Evolutionary conservation across 1,284 basidiomycete genomes (phyloP).

Genomic region (Trichosporon asahii): DNA sequence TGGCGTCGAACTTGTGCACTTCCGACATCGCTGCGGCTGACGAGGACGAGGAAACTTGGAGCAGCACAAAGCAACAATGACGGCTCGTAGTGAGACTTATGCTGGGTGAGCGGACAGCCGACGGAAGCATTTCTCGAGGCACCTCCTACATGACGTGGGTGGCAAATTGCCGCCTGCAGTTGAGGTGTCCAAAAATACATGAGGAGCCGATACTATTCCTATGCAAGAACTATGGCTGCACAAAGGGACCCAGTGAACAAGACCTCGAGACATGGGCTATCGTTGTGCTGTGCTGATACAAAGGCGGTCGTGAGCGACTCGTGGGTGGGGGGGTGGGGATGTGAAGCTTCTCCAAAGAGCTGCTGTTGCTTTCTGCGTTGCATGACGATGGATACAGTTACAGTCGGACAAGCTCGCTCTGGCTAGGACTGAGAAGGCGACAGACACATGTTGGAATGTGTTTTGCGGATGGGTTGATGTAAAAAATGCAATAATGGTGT

Average conservation of each 20-base stretch:
- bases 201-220: not conserved
- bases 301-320: not conserved
- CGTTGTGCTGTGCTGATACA: conserved; percentile 5
- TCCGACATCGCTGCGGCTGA: conserved; percentile 17
- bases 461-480: not conserved
- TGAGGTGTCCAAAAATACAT: not conserved
- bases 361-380: not conserved
- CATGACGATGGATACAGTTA: not conserved
- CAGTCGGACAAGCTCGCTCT: not conserved
- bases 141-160: not conserved
- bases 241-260: not conserved
- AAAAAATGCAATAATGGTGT: not conserved
- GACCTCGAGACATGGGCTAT: not conserved
- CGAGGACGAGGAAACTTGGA: not conserved
- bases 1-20: conserved; percentile 32
- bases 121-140: not conserved
- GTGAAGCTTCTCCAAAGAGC: not conserved
- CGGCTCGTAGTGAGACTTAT: not conserved
- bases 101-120: not conserved
- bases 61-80: not conserved
- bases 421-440: not conserved
- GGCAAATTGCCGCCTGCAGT: not conserved
- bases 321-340: not conserved
- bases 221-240: conserved; percentile 6
- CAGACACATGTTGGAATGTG: not conserved